These are phyloP conservation scores for Cutaneotrichosporon dermatis DNA, from an alignment of 1,284 basidiomycete genomes.

Conservation along the genomic window DNA sequence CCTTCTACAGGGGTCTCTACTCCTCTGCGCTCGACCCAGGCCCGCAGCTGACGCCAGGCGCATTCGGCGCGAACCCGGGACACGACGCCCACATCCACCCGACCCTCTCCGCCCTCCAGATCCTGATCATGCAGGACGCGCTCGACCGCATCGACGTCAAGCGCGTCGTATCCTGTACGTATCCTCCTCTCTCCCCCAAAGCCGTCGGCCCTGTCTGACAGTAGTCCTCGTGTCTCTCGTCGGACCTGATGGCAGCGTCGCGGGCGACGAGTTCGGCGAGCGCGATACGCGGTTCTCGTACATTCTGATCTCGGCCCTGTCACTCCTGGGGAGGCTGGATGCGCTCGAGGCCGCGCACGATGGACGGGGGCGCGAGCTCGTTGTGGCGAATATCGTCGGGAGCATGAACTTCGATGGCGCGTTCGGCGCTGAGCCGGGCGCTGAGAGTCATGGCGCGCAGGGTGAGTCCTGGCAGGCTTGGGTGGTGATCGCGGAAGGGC, in stretches of 20 bases:
- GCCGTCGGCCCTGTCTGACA: background rate
- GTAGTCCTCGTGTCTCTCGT: conserved; percentile 79
- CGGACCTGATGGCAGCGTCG: conserved; percentile 73
- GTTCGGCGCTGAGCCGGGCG: conserved; percentile 76
- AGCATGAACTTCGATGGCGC: conserved; percentile 96
- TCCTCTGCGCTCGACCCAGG: too few relatives aligned
- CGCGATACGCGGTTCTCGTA: conserved; percentile 88
- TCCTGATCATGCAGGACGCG: conserved; percentile 79
- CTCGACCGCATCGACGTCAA: conserved; percentile 63
- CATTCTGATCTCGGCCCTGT: conserved; percentile 75
- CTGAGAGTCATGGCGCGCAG: conserved; percentile 88
- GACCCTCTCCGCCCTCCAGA: conserved; percentile 87
- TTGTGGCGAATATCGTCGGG: conserved; percentile 66
- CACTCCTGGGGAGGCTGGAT: conserved; percentile 68
- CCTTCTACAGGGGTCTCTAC: too few relatives aligned
- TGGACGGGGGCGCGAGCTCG: conserved; percentile 54
- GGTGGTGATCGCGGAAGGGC: too few relatives aligned
- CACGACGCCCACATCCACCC: conserved; percentile 88
- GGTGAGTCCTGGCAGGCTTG: too few relatives aligned
- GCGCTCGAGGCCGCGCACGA: conserved; percentile 55
- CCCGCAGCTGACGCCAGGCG: conserved; percentile 56
- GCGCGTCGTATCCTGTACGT: conserved; percentile 69
- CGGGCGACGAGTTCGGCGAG: conserved; percentile 87
- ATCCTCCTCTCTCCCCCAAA: too few relatives aligned
- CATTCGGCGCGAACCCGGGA: conserved; percentile 83